phyloP scores from a whole-genome alignment of 2,329 filamentous ascomycete genomes.

The Claviceps pazoutovae region DNA sequence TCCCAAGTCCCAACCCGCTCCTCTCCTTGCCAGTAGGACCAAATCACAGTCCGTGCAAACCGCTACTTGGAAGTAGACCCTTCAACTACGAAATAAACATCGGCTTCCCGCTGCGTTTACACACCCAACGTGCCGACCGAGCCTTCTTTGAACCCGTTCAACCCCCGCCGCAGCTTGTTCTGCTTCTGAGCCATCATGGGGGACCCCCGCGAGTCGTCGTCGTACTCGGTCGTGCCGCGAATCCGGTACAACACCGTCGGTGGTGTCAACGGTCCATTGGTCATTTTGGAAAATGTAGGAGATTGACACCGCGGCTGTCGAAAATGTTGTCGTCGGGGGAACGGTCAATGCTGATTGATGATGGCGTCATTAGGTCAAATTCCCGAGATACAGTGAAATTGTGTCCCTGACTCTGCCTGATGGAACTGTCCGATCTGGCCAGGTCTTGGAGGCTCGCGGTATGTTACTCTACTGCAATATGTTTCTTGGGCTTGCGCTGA shows the following conservation, averaged over 20 bases:
- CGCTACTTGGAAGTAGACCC: background rate
- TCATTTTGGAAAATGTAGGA: constrained; percentile 85
- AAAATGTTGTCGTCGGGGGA: background rate
- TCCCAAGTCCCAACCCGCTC: constrained; percentile 6
- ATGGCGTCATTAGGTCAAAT: constrained; percentile 64
- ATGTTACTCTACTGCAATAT: constrained; percentile 11
- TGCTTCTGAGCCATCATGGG: constrained; percentile 26
- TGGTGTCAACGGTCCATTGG: constrained; percentile 93
- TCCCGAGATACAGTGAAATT: constrained; percentile 94
- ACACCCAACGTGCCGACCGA: background rate
- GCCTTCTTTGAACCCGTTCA: background rate
- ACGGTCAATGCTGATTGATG: constrained; percentile 6
- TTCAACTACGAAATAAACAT: background rate
- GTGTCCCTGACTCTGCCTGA: constrained; percentile 91
- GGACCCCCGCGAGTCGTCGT: constrained; percentile 45
- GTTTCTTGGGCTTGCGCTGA: background rate
- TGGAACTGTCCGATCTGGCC: constrained; percentile 83
- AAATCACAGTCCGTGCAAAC: background rate
- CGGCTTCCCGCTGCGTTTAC: background rate
- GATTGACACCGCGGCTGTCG: background rate
- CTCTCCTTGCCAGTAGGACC: background rate
- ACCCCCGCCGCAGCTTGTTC: constrained; percentile 5
- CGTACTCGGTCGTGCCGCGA: constrained; percentile 45
- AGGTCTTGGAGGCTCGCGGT: constrained; percentile 97
- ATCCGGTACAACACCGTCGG: constrained; percentile 96